These are phyloP conservation scores for Ophiostoma sp. DNA, from an alignment of 2,329 filamentous ascomycete genomes.

Conservation along the genomic window DNA sequence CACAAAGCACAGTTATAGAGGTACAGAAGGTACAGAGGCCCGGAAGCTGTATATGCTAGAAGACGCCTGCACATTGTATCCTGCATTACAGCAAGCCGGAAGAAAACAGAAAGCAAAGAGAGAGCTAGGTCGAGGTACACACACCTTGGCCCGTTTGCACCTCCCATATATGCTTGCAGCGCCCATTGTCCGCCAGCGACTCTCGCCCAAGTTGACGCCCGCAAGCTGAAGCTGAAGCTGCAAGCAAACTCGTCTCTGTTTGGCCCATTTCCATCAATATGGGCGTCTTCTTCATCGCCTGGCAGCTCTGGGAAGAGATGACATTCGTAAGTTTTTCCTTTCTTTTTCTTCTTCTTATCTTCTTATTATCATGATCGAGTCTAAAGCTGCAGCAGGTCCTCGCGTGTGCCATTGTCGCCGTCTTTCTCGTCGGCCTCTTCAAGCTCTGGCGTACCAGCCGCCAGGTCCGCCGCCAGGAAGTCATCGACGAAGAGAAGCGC, in stretches of 20 bases:
- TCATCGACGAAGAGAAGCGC: slow-evolving; percentile 62
- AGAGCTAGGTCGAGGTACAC: not conserved
- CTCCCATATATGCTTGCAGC: not conserved
- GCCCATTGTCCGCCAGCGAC: not conserved
- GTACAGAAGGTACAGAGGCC: no score
- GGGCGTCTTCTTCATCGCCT: slow-evolving; percentile 58
- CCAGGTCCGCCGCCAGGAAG: slow-evolving; percentile 51
- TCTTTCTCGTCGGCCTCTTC: slow-evolving; percentile 61
- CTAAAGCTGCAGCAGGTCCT: slow-evolving; percentile 53
- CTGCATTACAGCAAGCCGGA: not conserved
- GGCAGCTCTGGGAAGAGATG: slow-evolving; percentile 85
- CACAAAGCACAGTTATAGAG: not conserved
- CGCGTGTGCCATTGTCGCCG: slow-evolving; percentile 62
- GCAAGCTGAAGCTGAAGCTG: no score
- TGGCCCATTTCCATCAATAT: slow-evolving; percentile 27
- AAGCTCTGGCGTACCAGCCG: slow-evolving; percentile 63
- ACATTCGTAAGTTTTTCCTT: slow-evolving; percentile 58
- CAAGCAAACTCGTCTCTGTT: not conserved
- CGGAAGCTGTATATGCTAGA: no score
- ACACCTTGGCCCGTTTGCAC: not conserved
- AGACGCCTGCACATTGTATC: no score
- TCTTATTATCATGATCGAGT: not conserved
- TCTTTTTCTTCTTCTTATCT: not conserved
- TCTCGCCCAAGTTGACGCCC: not conserved
- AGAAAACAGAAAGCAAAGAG: not conserved